These are phyloP conservation scores for Cocos nucifera DNA, from an alignment of 176 grass and related monocot species.

Conservation along the genomic window DNA sequence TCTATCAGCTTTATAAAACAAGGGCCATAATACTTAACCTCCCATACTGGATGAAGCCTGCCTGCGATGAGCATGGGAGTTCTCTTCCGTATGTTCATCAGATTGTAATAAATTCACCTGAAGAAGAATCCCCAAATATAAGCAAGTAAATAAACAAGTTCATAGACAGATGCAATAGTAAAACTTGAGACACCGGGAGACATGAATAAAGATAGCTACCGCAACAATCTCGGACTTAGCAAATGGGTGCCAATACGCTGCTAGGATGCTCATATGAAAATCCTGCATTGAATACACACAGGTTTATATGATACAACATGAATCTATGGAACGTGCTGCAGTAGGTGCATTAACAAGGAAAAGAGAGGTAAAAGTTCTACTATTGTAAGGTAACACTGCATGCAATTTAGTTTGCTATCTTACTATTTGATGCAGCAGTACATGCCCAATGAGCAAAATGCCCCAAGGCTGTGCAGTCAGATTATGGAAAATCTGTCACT, in stretches of 20 bases:
- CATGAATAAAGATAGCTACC: neutral
- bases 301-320: too few relatives aligned
- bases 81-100: neutral
- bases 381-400: too few relatives aligned
- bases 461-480: too few relatives aligned
- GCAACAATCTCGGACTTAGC: constrained; percentile 16
- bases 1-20: too few relatives aligned
- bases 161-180: neutral
- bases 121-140: neutral
- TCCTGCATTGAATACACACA: neutral
- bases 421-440: too few relatives aligned
- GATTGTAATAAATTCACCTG: constrained; percentile 10
- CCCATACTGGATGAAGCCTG: neutral
- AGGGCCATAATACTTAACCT: neutral
- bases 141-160: neutral
- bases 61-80: neutral
- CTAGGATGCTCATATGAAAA: constrained; percentile 20
- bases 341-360: too few relatives aligned
- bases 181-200: too few relatives aligned
- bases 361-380: too few relatives aligned
- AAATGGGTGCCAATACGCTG: constrained; percentile 10
- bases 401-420: too few relatives aligned
- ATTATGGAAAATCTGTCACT: too few relatives aligned
- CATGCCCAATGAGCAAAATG: too few relatives aligned
- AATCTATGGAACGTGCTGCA: too few relatives aligned